phyloP scores from a whole-genome alignment of 139 green algal genomes.

The Chlamydomonas sp. region DNA sequence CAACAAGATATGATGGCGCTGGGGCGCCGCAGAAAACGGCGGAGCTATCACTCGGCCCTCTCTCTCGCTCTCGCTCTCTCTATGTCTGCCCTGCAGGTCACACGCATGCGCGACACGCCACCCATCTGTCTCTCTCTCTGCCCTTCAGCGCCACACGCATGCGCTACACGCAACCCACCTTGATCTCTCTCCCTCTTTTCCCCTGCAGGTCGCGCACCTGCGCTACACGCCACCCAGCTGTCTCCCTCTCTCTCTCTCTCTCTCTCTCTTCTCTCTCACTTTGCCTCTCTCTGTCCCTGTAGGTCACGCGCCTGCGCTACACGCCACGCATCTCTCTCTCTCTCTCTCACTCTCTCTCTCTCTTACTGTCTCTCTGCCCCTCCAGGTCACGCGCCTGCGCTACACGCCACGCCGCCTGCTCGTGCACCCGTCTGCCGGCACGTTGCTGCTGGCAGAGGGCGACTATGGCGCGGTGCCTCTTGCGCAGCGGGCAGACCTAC shows the following conservation, averaged over 20 bases:
- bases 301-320: no score
- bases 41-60: not conserved
- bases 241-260: not conserved
- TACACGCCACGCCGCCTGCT: constrained; percentile 92
- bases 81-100: constrained; percentile 18
- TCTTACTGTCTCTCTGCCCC: no score
- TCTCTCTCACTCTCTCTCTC: not conserved
- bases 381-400: constrained; percentile 56
- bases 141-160: no score
- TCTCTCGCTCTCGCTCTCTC: not conserved
- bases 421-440: constrained; percentile 67
- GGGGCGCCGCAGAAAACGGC: no score
- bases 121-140: constrained; percentile 72
- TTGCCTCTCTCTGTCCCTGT: no score
- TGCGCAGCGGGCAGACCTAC: constrained; percentile 47
- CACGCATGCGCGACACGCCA: constrained; percentile 89
- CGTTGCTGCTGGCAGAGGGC: constrained; percentile 59
- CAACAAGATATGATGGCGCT: no score
- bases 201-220: no score
- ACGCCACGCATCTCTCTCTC: not conserved
- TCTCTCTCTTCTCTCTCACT: no score
- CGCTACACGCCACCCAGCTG: not conserved
- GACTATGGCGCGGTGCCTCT: constrained; percentile 69
- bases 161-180: no score
- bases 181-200: no score